Base-by-base conservation (phyloP, 306 rosid genomes). In the Astragalus glycyphyllos region DNA sequence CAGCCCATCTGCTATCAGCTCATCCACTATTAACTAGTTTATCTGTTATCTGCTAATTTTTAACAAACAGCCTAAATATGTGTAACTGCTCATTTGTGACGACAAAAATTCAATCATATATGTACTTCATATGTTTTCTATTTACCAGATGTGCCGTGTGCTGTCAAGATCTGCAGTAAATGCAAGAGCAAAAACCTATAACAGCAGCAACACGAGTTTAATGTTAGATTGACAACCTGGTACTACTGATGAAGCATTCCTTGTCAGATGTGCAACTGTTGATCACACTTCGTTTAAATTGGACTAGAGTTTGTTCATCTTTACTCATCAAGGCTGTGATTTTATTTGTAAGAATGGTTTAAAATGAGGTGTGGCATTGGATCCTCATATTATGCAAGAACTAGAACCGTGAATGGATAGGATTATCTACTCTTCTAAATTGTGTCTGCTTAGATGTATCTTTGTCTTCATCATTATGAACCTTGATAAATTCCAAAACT, bases 401-500 rank as follows among this genome's bases (percentile, higher is more conserved):
- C 83, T 76, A 92, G 66, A 84, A 56, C 51, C 92, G 83, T 1
- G 98, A 86, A n/a, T 11, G 74, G 45, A 74, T 31, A 48, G 72
- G 71, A 70, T 65, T 57, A 29, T 82, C 80, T n/a, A 54, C 79
- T 56, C 35, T 51, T 64, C 64, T 14, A 16, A 35, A 17, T 10
- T 38, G 75, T 65, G 79, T 56, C 58, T 60, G 84, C 71, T 66
- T 20, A 26, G 60, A 54, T 62, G 26, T 54, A 69, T 79, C 69
- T 48, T 15, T 61, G 55, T 63, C 74, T 51, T 44, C 77, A 65
- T 20, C 78, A 58, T 60, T 53, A 68, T 47, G 79, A 72, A 48
- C 61, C 75, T 76, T 81, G 42, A 93, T 65, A 65, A 93, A 93
- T 59, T 75, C 81, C 78, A 87, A 77, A 49, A 93, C 96, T 15